Base-by-base conservation (phyloP, 495 filamentous ascomycete species). In the Extremus antarcticus region DNA sequence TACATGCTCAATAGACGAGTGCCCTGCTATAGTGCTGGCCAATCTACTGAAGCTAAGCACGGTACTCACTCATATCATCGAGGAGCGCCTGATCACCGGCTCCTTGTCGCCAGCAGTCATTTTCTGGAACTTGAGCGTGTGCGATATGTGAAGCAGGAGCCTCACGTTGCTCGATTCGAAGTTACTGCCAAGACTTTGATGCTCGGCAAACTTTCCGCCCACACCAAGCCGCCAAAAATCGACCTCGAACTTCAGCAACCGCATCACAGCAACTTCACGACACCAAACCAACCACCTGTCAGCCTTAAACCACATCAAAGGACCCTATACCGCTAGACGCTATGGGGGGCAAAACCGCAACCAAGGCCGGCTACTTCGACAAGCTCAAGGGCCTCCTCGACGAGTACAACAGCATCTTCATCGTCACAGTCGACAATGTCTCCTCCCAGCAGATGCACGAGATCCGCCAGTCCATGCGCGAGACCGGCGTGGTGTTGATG, bases 391-490 rank as follows among this genome's bases (percentile, higher is more conserved):
- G 71, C 68, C 80, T 95, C 68, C 82, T 95, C 67, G 85, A 94
- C 76, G 81, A 86, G 67, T 95, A 95, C 84, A 79, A 80, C 71
- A 87, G 83, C 63, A 85, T 96, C 78, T 99, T 99, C 87, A 90
- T 99, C 70, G 52, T 64, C 46, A 57, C 61, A 46, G 66, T 72
- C 62, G 65, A 68, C 70, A 76, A 64, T 76, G 75, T 87, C 74
- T 86, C 83, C 72, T 99, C 92, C 53, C 92, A 99, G 84, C 92
- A 99, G 83, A 99, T 99, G 92, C 92, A 99, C 86, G 92, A 99
- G 81, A 97, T 97, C 72, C 86, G 92, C 74, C 76, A 82, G 65
- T 74, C 84, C 66, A 82, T 96, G 71, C 86, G 90, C 73, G 84
- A 86, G 39, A 76, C 94, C 70, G 90, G 80, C 74, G 84, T 95